These are phyloP conservation scores for Colletotrichum chlorophyti DNA, from an alignment of 2,329 filamentous ascomycete genomes.

Conservation along the genomic window DNA sequence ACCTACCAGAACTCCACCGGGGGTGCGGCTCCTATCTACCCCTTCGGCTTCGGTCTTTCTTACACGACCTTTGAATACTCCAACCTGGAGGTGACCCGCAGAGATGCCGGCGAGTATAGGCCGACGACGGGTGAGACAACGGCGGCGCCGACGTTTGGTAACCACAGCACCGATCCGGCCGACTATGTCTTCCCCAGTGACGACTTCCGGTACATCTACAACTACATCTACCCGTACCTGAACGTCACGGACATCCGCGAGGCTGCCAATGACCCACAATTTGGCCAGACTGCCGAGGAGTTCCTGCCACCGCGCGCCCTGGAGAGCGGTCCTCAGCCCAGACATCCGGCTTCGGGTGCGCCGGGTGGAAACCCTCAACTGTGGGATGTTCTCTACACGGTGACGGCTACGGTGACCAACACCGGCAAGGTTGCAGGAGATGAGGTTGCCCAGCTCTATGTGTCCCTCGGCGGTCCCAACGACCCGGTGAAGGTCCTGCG, in stretches of 20 bases:
- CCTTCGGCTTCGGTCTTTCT: slow-evolving; percentile 81
- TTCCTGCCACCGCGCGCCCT: slow-evolving; percentile 67
- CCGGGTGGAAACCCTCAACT: slow-evolving; percentile 70
- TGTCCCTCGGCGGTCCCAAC: slow-evolving; percentile 79
- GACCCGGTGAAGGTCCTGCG: slow-evolving; percentile 74
- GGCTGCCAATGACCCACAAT: slow-evolving; percentile 64
- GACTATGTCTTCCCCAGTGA: slow-evolving; percentile 73
- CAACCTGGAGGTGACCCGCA: slow-evolving; percentile 65
- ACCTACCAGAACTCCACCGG: slow-evolving; percentile 3
- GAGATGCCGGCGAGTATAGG: slow-evolving; percentile 56
- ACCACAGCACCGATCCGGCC: slow-evolving; percentile 64
- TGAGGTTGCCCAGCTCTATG: slow-evolving; percentile 79
- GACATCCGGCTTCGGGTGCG: slow-evolving; percentile 55
- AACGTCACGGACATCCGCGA: slow-evolving; percentile 64
- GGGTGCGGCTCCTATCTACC: slow-evolving; percentile 72
- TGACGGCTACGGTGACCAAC: slow-evolving; percentile 75
- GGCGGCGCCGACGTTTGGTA: slow-evolving; percentile 70
- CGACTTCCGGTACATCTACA: slow-evolving; percentile 55
- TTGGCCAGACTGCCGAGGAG: slow-evolving; percentile 62
- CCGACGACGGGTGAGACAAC: slow-evolving; percentile 68
- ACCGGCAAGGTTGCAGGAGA: slow-evolving; percentile 70
- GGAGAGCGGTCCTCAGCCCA: slow-evolving; percentile 63
- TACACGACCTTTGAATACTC: slow-evolving; percentile 83
- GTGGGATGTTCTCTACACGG: slow-evolving; percentile 73
- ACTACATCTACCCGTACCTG: slow-evolving; percentile 76